Evolutionary conservation across 441 rosid genomes (phyloP), one percentile per base, ranked within the genome.

Genomic region (Populus tomentosa): DNA sequence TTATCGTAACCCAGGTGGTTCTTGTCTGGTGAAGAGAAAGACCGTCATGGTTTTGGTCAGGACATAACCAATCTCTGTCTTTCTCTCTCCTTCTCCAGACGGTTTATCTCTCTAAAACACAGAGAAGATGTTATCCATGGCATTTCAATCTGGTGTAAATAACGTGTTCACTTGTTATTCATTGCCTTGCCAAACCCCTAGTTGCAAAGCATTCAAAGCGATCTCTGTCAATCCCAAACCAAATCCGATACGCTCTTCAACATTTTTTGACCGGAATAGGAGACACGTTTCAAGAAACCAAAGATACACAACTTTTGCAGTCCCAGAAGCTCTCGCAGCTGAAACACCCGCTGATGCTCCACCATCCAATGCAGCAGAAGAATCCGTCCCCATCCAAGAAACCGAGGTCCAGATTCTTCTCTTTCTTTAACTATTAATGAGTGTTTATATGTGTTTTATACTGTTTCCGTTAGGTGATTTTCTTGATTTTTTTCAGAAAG

Each of bases 91-190:
- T 30, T 30, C 18, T 21, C 14, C 56, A 21, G 21, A 21, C 30
- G 21, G 64, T 50, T 50, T 50, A 14, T 75, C 78, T 72, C 76
- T 59, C 14, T 33, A n/a, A 10, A 59, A 35, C 6, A 14, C 76
- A 24, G 61, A 32, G 14, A 78, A 79, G 81, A 87, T 91, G 91
- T 82, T 85, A 67, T 82, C 92, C 78, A 82, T 86, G 86, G 85
- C 92, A 36, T 70, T 84, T 40, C 90, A 85, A 75, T 84, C 86
- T 62, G 59, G 81, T 66, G 33, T 83, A 13, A 79, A 77, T 40
- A 26, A 77, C 77, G 67, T 86, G 70, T 81, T 87, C 67, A 72
- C 84, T 35, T 72, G 53, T 72, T 78, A 84, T 23, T 81, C 83
- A 61, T 69, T 86, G 61, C 79, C 81, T 53, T 64, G 28, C 40